Percentiles rank a stretch among this genome's conserved stretches.
Conservation (phyloP, 331 rosid genomes). For the Acacia concinna region DNA sequence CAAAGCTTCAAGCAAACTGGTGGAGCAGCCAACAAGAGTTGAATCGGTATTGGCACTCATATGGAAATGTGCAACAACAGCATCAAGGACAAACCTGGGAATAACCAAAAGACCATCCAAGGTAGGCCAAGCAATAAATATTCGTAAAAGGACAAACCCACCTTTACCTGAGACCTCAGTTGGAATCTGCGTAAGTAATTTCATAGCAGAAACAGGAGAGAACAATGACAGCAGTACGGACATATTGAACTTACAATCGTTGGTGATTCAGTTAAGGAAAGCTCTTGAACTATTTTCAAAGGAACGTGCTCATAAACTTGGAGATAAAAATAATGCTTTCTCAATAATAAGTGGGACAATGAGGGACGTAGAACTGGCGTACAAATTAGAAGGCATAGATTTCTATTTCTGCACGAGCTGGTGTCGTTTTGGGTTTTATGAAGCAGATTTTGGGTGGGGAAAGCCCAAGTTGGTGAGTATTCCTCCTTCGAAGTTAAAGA, state of each 20-base stretch:
- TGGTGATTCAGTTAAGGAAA: conserved; percentile 28
- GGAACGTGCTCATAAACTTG: not conserved
- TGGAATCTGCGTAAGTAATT: conserved; percentile 10
- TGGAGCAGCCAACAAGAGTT: conserved; percentile 17
- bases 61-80: conserved; percentile 18
- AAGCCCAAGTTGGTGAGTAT: conserved; percentile 19
- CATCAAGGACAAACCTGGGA: not conserved
- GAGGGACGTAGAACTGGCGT: not conserved
- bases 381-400: not conserved
- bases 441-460: conserved; percentile 26
- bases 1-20: not conserved
- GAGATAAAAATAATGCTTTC: conserved; percentile 20
- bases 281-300: not conserved
- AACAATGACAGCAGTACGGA: not conserved
- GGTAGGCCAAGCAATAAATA: conserved; percentile 6
- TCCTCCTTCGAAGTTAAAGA: not conserved
- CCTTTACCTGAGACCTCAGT: conserved; percentile 10
- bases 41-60: conserved; percentile 26
- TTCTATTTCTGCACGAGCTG: not conserved
- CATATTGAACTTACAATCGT: not conserved
- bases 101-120: not conserved
- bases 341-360: not conserved
- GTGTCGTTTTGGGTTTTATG: conserved; percentile 4
- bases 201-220: not conserved
- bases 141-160: conserved; percentile 26